These are phyloP conservation scores for Synchytrium microbalum DNA, from an alignment of 371 early-diverging fungal species.

Conservation along the genomic window DNA sequence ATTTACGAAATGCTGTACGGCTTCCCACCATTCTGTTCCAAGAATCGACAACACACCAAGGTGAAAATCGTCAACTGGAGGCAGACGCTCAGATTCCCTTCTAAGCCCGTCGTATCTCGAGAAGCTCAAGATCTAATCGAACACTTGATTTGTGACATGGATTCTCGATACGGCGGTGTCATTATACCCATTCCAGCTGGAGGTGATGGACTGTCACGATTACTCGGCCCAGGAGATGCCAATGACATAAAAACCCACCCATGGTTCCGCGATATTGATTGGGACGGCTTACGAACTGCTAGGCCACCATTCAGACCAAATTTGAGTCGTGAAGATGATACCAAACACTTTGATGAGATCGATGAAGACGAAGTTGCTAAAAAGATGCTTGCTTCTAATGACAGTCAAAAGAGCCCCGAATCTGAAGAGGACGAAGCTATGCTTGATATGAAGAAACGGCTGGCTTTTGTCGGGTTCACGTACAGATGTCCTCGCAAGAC, in stretches of 20 bases:
- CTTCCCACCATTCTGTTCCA: conserved; percentile 42
- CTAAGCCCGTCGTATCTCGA: conserved; percentile 35
- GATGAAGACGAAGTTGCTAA: conserved; percentile 49
- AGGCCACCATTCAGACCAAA: conserved; percentile 39
- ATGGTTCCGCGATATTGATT: conserved; percentile 41
- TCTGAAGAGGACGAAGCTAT: conserved; percentile 35
- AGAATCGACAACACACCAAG: conserved; percentile 45
- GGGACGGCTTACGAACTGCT: conserved; percentile 19
- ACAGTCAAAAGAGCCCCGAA: conserved; percentile 21
- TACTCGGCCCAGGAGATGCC: conserved; percentile 10
- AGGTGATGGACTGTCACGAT: conserved; percentile 12
- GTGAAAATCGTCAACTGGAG: conserved; percentile 55
- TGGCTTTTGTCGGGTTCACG: conserved; percentile 61
- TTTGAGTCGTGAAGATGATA: conserved; percentile 41
- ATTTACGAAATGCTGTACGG: conserved; percentile 66
- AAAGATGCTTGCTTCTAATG: conserved; percentile 16
- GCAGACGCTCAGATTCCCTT: conserved; percentile 41
- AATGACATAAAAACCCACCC: conserved; percentile 25
- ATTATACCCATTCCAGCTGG: not conserved
- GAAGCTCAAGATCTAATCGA: conserved; percentile 48
- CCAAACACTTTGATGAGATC: conserved; percentile 52
- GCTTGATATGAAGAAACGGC: conserved; percentile 47
- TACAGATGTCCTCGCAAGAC: too few species aligned
- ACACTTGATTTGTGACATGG: conserved; percentile 43
- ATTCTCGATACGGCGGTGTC: conserved; percentile 21